These are phyloP conservation scores for Saccharomyces eubayanus DNA, from an alignment of 805 yeast genomes.

Conservation along the genomic window DNA sequence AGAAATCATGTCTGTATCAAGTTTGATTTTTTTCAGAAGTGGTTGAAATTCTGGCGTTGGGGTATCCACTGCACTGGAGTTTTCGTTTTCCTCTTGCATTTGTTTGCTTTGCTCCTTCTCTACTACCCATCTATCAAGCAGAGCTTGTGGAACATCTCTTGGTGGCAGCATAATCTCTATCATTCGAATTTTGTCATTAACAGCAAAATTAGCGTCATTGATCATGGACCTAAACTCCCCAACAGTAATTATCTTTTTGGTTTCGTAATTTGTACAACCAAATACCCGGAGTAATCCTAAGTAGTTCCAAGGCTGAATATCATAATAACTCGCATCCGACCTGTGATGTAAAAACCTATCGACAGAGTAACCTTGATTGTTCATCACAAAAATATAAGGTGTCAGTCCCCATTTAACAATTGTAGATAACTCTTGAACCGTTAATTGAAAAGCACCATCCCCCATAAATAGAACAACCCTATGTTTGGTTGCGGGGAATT, in stretches of 20 bases:
- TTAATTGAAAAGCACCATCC: constrained; percentile 61
- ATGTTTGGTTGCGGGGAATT: constrained; percentile 29
- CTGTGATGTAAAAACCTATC: constrained; percentile 55
- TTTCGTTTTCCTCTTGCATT: neutral
- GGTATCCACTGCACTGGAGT: neutral
- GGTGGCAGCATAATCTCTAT: constrained; percentile 50
- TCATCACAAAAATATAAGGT: constrained; percentile 52
- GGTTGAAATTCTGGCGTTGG: neutral
- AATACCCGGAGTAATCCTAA: constrained; percentile 40
- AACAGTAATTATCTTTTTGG: constrained; percentile 37
- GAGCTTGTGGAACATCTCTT: constrained; percentile 47
- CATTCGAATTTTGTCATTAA: constrained; percentile 41
- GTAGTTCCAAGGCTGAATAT: constrained; percentile 57
- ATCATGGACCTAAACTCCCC: constrained; percentile 43
- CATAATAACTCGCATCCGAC: constrained; percentile 44
- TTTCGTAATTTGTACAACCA: constrained; percentile 44
- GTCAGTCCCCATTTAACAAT: constrained; percentile 45
- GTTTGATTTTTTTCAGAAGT: neutral
- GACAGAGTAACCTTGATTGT: constrained; percentile 60
- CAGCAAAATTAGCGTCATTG: constrained; percentile 32
- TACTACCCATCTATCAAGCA: constrained; percentile 21
- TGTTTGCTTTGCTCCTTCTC: constrained; percentile 18
- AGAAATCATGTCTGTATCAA: neutral
- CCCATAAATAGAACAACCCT: constrained; percentile 56
- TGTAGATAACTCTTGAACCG: constrained; percentile 57